Evolutionary conservation across 164 flowering plant genomes (phyloP), one percentile per base, ranked within the genome.

Genomic region (Aristolochia californica): DNA sequence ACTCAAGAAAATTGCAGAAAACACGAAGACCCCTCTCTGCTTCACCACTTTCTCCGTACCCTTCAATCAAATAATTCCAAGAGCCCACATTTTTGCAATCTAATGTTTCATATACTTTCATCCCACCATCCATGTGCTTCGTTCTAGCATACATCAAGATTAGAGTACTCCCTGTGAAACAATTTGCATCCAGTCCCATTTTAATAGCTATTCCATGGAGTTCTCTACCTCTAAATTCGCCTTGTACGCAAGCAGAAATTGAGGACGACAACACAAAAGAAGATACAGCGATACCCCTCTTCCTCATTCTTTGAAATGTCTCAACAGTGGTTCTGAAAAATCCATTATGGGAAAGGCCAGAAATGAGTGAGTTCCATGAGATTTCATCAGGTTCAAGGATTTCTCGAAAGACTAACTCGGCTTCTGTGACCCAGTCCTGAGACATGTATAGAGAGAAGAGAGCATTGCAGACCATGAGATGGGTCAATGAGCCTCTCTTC

Each of bases 1-100:
- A 60, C 27, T 51, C 55, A 57, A 64, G 44, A 21, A 68, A 60
- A 50, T 43, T 38, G 20, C 44, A 21, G 45, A 68, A 64, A 56
- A 60, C 58, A 5, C 38, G 58, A 8, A 68, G 43, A 38, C 72
- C 72, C 28, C 0, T 34, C 48, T 64, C 72, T 51, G 61, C 68
- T 50, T 30, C 49, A 56, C 34, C 53, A 48, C 56, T 60, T 65
- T 45, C 53, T 8, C 47, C 40, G 28, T 43, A 69, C 21, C 65
- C 68, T 53, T 64, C 68, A n/a, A 69, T 61, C 62, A 64, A 57
- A 44, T 68, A 55, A 25, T 64, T 69, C 72, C 68, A 69, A 20
- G 59, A 56, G 13, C 66, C 65, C 27, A 68, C 67, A 59, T 68
- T 68, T 49, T 60, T 64, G 58, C 38, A 50, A 11, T 43, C 49